Base-by-base conservation (phyloP, 1,139 yeast species). In the Hyphopichia fennica region DNA sequence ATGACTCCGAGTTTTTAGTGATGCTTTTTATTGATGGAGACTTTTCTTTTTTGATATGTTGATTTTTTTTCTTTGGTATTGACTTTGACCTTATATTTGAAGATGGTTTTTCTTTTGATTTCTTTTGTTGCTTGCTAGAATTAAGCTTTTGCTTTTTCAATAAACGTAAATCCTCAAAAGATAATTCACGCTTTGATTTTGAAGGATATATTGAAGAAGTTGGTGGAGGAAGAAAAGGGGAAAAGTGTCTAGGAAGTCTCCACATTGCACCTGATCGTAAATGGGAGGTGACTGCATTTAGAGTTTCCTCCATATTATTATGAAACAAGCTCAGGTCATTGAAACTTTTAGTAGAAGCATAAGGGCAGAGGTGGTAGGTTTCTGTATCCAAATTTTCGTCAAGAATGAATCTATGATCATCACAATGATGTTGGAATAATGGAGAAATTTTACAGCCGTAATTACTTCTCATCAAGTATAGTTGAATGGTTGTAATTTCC, bases 261-360 rank as follows among this genome's bases (percentile, higher is more conserved):
- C 28, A 25, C 11, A 25, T 4, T 9, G 13, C 9, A n/a, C 28
- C 28, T n/a, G 46, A 43, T 28, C 46, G 39, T 37, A 65, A 42
- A 38, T 48, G 45, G 5, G 41, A 34, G 34, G 61, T 46, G 40
- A 55, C 58, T n/a, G 44, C 48, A 41, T 60, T 62, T 44, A 30
- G 33, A 38, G 39, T 36, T 8, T 31, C 34, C 32, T 28, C 15
- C 34, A 37, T n/a, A 33, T 28, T 11, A 44, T 28, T 30, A 27
- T 39, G 32, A 13, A 36, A 4, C n/a, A 16, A 17, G 16, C 17
- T 28, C n/a, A n/a, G n/a, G 11, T 25, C 28, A 25, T 18, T 16
- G 6, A 17, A 18, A 9, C n/a, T 16, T 31, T 17, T 31, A 3
- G 15, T 17, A 31, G 15, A 9, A 13, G 34, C 18, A 31, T 13